Base-by-base conservation (phyloP, 2,329 filamentous ascomycete species). In the Penicillium sp. region DNA sequence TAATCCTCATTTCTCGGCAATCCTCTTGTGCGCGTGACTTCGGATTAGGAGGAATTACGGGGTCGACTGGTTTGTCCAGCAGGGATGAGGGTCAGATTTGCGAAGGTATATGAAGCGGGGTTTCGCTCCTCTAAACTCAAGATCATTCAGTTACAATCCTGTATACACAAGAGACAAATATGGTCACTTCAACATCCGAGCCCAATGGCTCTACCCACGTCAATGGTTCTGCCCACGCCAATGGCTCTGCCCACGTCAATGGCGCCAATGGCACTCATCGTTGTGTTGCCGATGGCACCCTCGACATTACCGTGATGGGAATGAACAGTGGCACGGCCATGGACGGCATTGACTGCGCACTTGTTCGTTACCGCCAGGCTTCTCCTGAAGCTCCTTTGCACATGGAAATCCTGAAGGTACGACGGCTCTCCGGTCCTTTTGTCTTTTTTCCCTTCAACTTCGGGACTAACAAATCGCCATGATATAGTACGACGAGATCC, bases 271-370 rank as follows among this genome's bases (percentile, higher is more conserved):
- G 50, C 40, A 42, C 46, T 28, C 41, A 47, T 46, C 57, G 61
- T 35, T 49, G 60, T 46, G 52, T 62, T 20, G 61, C 80, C 40
- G 71, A 79, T 55, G 55, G 79, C 27, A 76, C 42, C 36, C 42
- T 45, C 28, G 35, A 40, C 41, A 43, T 43, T 7, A 43, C 67
- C 3, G 75, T 79, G 22, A 66, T 80, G 24, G 77, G 77, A 3
- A 59, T 79, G 55, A 78, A 77, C 61, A 72, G 68, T 47, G 75
- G 74, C 22, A 77, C 74, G 8, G 73, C 71, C 2, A 74, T 80
- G 57, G 76, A 78, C 55, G 73, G 74, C 23, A 78, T 82, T 36
- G 77, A 80, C 60, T 80, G 77, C 54, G 77, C 76, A 2, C 67
- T 80, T 11, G 79, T 78, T 57, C 75, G 66, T 44, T 81, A 80